phyloP scores from a whole-genome alignment of 768 basidiomycete species.

The Calocybe indica region DNA sequence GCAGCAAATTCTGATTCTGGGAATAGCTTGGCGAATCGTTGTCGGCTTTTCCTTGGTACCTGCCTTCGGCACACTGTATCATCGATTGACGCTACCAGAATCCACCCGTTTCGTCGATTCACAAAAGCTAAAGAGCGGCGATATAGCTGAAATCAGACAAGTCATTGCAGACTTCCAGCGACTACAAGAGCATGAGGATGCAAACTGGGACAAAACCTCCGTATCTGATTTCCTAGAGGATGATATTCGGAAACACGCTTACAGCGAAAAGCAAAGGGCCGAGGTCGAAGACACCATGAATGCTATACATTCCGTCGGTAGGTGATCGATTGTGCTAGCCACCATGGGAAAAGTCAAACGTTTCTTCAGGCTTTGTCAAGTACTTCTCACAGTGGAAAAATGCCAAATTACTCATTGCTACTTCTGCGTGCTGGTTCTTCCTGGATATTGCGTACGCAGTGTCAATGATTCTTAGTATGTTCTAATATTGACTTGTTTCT shows the following conservation, averaged over 20 bases:
- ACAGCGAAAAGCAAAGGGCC: too few species aligned
- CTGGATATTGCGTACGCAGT: conserved; percentile 59
- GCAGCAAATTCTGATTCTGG: background rate
- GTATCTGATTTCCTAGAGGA: too few species aligned
- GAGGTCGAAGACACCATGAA: conserved; percentile 22
- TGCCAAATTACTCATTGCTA: conserved; percentile 61
- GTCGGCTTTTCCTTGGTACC: conserved; percentile 70
- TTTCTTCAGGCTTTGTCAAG: conserved; percentile 48
- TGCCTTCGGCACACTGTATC: conserved; percentile 69
- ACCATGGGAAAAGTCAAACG: too few species aligned
- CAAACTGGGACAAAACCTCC: conserved; percentile 14
- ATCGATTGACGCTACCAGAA: conserved; percentile 69
- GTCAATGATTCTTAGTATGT: background rate
- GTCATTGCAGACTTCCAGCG: conserved; percentile 26
- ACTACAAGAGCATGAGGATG: conserved; percentile 21
- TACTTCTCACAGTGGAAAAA: conserved; percentile 77
- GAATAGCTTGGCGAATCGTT: conserved; percentile 65
- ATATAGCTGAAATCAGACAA: conserved; percentile 11
- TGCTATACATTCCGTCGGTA: too few species aligned
- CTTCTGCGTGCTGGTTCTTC: conserved; percentile 67
- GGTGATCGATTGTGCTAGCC: too few species aligned
- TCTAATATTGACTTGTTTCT: background rate
- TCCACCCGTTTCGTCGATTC: conserved; percentile 48
- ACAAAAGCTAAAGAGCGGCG: conserved; percentile 23
- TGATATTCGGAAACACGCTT: too few species aligned